Base-by-base conservation (phyloP, 2,329 filamentous ascomycete genomes). In the Elsinoe ampelina region DNA sequence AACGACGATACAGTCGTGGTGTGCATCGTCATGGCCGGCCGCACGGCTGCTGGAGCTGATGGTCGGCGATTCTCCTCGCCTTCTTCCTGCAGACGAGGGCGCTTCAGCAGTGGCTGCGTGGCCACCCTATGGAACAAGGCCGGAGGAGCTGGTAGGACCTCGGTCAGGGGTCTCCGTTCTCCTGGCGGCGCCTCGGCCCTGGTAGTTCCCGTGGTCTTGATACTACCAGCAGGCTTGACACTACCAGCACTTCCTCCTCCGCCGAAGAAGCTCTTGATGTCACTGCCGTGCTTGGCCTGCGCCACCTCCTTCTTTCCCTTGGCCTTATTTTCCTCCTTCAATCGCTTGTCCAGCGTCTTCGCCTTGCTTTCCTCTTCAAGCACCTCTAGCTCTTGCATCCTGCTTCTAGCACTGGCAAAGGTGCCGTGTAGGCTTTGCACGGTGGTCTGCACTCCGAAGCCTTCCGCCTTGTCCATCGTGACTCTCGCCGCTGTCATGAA, bases 231-330 rank as follows among this genome's bases (percentile, higher is more conserved):
- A 15, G 26, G 2, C 26, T 50, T 35, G 45, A 11, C n/a, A 50
- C 26, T 50, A 34, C 45, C 45, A 50, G 45, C 5, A 35, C 45
- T 17, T 15, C 32, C 65, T 61, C 41, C 72, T 72, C 54, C 54
- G 13, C 67, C 67, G 61, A 81, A 81, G 67, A 81, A 82, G 58
- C 66, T 75, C 3, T 75, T 73, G 45, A 83, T 78, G 50, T 68
- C 76, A 22, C 75, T 76, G 64, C 54, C 54, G 30, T 56, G 54
- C 54, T 56, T 56, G 12, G 79, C 1, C 73, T 75, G 59, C 73
- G 69, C 19, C 66, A 69, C 63, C 70, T 71, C 54, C 70, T 71
- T 68, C 61, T 62, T 68, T 57, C 59, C 64, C 57, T 57, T 68
- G 59, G 39, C 61, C 62, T 45, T 63, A 32, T 57, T 57, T 15